Percentiles rank a stretch among this genome's conserved stretches.
phyloP scores from a whole-genome alignment of 2,329 filamentous ascomycete species.

The Xylariaceae sp. region DNA sequence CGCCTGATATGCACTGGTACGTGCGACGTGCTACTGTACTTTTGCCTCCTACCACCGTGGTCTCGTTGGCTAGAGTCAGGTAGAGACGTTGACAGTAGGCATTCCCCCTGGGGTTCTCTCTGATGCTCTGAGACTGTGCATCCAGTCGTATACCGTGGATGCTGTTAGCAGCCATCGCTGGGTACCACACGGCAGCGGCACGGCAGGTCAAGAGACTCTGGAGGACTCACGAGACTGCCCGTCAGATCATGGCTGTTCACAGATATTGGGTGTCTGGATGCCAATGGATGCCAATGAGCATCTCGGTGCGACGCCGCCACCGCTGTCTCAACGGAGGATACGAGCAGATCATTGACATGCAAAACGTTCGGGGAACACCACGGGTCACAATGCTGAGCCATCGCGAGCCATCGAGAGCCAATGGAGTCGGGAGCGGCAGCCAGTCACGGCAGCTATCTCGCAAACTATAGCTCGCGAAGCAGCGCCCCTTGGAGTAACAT shows the following conservation, averaged over 20 bases:
- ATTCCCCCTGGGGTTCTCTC: not conserved
- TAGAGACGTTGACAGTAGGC: no score
- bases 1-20: not conserved
- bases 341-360: not conserved
- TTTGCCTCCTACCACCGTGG: not conserved
- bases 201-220: not conserved
- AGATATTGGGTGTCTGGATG: not conserved
- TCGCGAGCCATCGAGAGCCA: not conserved
- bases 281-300: not conserved
- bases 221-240: not conserved
- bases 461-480: not conserved
- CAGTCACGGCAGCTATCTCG: not conserved
- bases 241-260: not conserved
- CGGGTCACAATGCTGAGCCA: not conserved
- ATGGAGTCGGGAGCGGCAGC: not conserved
- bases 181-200: not conserved
- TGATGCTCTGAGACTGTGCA: not conserved
- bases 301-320: slow-evolving; percentile 1
- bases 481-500: not conserved
- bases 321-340: not conserved
- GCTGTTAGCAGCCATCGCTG: not conserved
- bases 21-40: not conserved
- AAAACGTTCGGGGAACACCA: not conserved
- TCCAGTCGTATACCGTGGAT: not conserved
- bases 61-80: not conserved